Conservation (phyloP, 495 filamentous ascomycete genomes). For the Trichoderma gamsii region DNA sequence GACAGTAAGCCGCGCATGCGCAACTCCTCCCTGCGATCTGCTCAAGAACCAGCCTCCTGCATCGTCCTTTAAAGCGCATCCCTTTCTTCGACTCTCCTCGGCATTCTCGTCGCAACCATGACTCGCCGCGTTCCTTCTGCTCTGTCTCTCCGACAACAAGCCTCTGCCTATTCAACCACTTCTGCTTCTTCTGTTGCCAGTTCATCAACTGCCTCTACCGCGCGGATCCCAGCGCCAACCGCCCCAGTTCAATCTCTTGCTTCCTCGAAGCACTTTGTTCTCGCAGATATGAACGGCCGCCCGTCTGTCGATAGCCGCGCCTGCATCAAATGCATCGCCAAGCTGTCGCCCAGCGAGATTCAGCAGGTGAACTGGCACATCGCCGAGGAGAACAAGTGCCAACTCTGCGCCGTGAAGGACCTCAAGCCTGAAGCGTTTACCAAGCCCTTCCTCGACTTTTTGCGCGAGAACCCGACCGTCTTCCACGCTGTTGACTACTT, state of each 20-base stretch:
- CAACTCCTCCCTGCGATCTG: not conserved
- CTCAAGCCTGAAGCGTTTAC: constrained; percentile 58
- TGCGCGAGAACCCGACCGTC: constrained; percentile 83
- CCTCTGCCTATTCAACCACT: not conserved
- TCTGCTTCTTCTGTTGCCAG: not conserved
- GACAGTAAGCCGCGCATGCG: not conserved
- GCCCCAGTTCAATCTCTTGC: not conserved
- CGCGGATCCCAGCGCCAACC: not conserved
- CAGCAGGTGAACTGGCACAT: not conserved
- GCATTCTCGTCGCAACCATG: constrained; percentile 9
- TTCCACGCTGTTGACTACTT: constrained; percentile 82
- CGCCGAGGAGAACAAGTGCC: constrained; percentile 16
- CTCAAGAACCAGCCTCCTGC: not conserved
- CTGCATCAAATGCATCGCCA: constrained; percentile 15
- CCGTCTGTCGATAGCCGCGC: constrained; percentile 8
- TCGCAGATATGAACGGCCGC: constrained; percentile 17
- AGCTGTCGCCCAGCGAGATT: constrained; percentile 11
- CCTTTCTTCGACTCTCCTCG: not conserved
- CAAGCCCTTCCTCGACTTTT: constrained; percentile 80
- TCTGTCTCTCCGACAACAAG: constrained; percentile 13
- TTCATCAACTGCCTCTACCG: too few species aligned
- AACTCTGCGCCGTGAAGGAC: constrained; percentile 29
- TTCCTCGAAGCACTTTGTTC: constrained; percentile 15
- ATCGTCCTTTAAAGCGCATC: not conserved
- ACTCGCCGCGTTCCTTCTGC: constrained; percentile 7